Conservation (phyloP, 805 yeast species). For the Zygosaccharomyces lentus region DNA sequence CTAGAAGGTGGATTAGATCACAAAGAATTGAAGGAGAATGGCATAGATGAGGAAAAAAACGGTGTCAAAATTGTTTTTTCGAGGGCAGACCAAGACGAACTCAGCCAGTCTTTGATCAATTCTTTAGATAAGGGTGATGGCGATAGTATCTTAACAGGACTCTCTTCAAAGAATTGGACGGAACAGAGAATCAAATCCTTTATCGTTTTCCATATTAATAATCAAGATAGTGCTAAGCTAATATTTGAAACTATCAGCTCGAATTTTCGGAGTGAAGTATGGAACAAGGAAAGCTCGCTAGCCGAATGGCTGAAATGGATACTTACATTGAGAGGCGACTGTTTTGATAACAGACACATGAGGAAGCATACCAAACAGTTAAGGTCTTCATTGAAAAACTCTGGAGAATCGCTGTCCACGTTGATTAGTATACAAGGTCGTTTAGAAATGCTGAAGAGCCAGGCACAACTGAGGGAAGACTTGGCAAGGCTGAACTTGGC, state of each 20-base stretch:
- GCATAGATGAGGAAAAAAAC: conserved; percentile 31
- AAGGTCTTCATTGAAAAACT: conserved; percentile 50
- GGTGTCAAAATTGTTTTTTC: conserved; percentile 18
- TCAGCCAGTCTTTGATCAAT: conserved; percentile 27
- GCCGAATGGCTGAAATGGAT: conserved; percentile 78
- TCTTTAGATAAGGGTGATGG: conserved; percentile 28
- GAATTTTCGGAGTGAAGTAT: conserved; percentile 39
- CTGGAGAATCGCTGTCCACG: conserved; percentile 59
- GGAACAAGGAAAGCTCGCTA: conserved; percentile 25
- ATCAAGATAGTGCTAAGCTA: conserved; percentile 39
- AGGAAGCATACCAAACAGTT: conserved; percentile 48
- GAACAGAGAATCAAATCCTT: conserved; percentile 29
- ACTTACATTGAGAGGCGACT: conserved; percentile 58
- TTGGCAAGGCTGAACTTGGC: conserved; percentile 39
- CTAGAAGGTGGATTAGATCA: conserved; percentile 22
- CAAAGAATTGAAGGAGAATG: conserved; percentile 12
- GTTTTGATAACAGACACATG: conserved; percentile 17
- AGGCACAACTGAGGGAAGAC: conserved; percentile 62
- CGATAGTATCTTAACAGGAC: conserved; percentile 26
- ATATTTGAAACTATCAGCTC: conserved; percentile 47
- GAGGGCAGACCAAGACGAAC: conserved; percentile 28
- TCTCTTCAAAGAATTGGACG: conserved; percentile 27
- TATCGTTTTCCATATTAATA: conserved; percentile 37
- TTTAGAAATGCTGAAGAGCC: conserved; percentile 69
- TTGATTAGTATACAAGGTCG: conserved; percentile 83